Evolutionary conservation across 768 basidiomycete species (phyloP).

Genomic region (Lentinula guzmanii): DNA sequence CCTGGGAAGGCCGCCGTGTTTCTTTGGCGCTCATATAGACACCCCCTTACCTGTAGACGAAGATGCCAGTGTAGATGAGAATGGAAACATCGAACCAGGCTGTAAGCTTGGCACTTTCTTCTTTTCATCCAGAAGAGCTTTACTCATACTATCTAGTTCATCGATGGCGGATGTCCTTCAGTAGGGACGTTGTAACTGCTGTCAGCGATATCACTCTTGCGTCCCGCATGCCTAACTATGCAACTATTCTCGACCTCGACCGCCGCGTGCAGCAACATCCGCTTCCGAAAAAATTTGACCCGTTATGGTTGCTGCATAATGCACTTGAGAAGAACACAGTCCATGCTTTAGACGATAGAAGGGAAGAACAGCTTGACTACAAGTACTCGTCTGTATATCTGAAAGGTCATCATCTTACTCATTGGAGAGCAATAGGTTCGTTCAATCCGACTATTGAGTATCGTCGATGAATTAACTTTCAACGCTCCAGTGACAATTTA

Average conservation of each 20-base stretch:
- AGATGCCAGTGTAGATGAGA: constrained; percentile 5
- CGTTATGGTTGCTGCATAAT: background rate
- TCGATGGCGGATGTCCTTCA: background rate
- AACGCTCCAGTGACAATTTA: constrained; percentile 32
- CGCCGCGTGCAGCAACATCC: background rate
- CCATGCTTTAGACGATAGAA: background rate
- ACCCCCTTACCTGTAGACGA: constrained; percentile 29
- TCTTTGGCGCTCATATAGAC: constrained; percentile 25
- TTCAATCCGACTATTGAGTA: background rate
- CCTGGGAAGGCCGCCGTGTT: constrained; percentile 28
- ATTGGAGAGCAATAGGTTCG: constrained; percentile 27
- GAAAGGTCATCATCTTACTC: constrained; percentile 9
- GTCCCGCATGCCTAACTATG: constrained; percentile 30
- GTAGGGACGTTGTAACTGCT: constrained; percentile 17
- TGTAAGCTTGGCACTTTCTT: constrained; percentile 11
- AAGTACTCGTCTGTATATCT: background rate
- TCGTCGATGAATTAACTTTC: constrained; percentile 3
- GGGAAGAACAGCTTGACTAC: background rate
- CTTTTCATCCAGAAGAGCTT: background rate
- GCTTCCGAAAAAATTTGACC: background rate
- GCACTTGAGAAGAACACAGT: background rate
- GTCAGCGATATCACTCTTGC: constrained; percentile 29
- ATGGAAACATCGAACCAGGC: background rate
- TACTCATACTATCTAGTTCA: constrained; percentile 15
- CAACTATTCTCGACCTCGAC: constrained; percentile 22